Conservation (phyloP, 2,329 filamentous ascomycete genomes). For the Xylariaceae sp. region DNA sequence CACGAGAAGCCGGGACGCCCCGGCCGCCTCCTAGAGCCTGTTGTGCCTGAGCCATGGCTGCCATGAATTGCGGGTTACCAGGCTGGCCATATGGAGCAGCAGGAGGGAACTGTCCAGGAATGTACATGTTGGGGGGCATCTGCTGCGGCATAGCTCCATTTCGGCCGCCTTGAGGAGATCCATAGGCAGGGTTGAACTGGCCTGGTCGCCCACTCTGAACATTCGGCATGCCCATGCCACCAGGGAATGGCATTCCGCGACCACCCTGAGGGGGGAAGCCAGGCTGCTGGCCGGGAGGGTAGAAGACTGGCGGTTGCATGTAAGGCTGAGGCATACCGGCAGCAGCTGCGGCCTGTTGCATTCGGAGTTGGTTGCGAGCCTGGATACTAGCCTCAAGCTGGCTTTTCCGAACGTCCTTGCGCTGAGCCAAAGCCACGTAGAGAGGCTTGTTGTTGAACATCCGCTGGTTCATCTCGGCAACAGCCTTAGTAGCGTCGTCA, state of each 20-base stretch:
- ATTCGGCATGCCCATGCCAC: conserved; percentile 67
- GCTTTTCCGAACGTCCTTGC: conserved; percentile 99
- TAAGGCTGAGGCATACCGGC: conserved; percentile 87
- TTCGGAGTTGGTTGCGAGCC: conserved; percentile 96
- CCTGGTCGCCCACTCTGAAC: conserved; percentile 83
- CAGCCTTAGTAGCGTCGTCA: conserved; percentile 98
- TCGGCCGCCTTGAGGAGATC: conserved; percentile 84
- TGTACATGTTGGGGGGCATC: conserved; percentile 86
- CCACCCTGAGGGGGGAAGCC: conserved; percentile 70
- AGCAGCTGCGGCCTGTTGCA: conserved; percentile 94
- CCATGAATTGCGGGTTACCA: conserved; percentile 79
- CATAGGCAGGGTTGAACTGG: conserved; percentile 80
- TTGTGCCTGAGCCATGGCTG: conserved; percentile 81
- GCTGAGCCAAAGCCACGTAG: conserved; percentile 96
- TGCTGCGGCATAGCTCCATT: conserved; percentile 81
- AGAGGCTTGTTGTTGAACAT: conserved; percentile 97
- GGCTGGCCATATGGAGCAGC: conserved; percentile 80
- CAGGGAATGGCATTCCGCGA: conserved; percentile 71
- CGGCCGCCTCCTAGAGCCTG: conserved; percentile 68
- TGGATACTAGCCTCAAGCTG: conserved; percentile 99
- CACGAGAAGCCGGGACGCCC: conserved; percentile 69
- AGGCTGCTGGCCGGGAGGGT: conserved; percentile 81
- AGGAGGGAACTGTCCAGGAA: conserved; percentile 81
- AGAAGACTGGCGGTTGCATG: conserved; percentile 93
- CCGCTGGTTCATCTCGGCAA: conserved; percentile 99